Base-by-base conservation (phyloP, 169 alveolate species). In the Plasmodium relictum region DNA sequence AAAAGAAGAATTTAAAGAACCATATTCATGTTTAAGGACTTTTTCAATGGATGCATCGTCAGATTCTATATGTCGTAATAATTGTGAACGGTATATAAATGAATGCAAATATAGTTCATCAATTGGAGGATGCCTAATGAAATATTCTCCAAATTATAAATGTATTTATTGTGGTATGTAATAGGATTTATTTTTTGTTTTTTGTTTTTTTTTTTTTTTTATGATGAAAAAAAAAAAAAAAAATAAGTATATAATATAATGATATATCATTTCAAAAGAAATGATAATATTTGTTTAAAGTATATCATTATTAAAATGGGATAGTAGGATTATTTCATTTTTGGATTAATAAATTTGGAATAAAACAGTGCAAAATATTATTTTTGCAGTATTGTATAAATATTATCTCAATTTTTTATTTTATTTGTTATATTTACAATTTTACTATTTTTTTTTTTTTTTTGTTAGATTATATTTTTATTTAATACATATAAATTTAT, bases 121-220 rank as follows among this genome's bases (percentile, higher is more conserved):
- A 26, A 20, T 83, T 12, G 91, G 91, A 12, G 83, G 42, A 31
- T 83, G 91, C 8, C 26, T 83, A 16, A 52, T 41, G 31, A 44
- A 18, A 31, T n/a, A 6, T 68, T 44, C 83, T 0, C 52, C 72
- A 2, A 66, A 83, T 48, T 66, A 83, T 37, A 66, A 83, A 62
- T 83, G 91, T 39, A 26, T 83, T 22, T 83, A 83, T 61, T 83
- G 91, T 56, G 91, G 91, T 8, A 83, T 83, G 91, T 68, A 42
- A 83, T 4, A 9, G 7, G 52, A 41, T 48, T 48, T 44, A 4
- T 56, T 22, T 65, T 65, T 9, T 65, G 8, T 31, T 37, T 65
- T 26, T 50, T 50, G 22, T 6, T 59, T 18, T 72, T 41, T 61
- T 37, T 59, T 10, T 52, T 52, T 6, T 39, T 22, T 50, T 72